Evolutionary conservation across 129 eudicot genomes (phyloP).

Genomic region (Helianthus annuus): HanXRQr2.0-SUNRISE NC_035446.2:148847579-148848078

Average conservation of each 20-base stretch:
- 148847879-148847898: slow-evolving; percentile 35
- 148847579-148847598: background rate
- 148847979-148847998: background rate
- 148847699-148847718: background rate
- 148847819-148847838: slow-evolving; percentile 26
- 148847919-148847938: slow-evolving; percentile 30
- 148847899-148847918: slow-evolving; percentile 22
- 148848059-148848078: background rate
- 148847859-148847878: slow-evolving; percentile 25
- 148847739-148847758: slow-evolving; percentile 22
- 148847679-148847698: background rate
- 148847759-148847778: slow-evolving; percentile 26
- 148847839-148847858: slow-evolving; percentile 22
- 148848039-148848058: background rate
- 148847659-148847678: background rate
- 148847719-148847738: slow-evolving; percentile 10
- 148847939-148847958: slow-evolving; percentile 38
- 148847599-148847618: background rate
- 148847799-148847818: slow-evolving; percentile 25
- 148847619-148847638: slow-evolving; percentile 17
- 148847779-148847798: slow-evolving; percentile 24
- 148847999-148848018: slow-evolving; percentile 12
- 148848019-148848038: slow-evolving; percentile 11
- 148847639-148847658: background rate
- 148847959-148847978: slow-evolving; percentile 22